These are phyloP conservation scores for Cyanodermella asteris DNA, from an alignment of 2,329 filamentous ascomycete genomes.

Conservation along the genomic window DNA sequence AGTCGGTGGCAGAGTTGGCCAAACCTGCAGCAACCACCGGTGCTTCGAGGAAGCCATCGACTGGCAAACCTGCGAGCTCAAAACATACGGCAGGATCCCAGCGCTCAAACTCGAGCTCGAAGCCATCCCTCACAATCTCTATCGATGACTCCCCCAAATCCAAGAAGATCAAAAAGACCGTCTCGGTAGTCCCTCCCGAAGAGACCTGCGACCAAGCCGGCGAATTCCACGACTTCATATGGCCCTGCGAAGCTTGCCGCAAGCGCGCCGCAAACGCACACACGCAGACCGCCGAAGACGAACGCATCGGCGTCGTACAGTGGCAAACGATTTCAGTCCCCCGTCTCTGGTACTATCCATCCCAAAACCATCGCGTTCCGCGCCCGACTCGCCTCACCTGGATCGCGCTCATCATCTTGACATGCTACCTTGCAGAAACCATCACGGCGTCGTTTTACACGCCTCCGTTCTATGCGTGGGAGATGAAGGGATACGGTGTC, in stretches of 20 bases:
- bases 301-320: too few species aligned
- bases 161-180: conserved; percentile 7
- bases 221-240: conserved; percentile 8
- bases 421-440: conserved; percentile 2
- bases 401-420: conserved; percentile 5
- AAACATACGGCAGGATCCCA: too few species aligned
- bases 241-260: conserved; percentile 7
- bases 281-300: conserved; percentile 1
- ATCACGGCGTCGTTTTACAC: conserved; percentile 3
- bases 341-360: conserved; percentile 6
- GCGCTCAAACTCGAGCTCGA: too few species aligned
- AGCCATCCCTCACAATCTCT: too few species aligned
- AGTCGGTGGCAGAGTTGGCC: too few species aligned
- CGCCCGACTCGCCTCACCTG: conserved; percentile 8
- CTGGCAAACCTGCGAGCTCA: too few species aligned
- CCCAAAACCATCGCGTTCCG: conserved; percentile 2
- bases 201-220: conserved; percentile 7
- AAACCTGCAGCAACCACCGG: too few species aligned
- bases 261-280: background rate
- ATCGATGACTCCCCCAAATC: too few species aligned
- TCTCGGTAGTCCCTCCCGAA: too few species aligned
- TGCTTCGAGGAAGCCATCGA: too few species aligned
- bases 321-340: conserved; percentile 7
- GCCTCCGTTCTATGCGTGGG: conserved; percentile 4
- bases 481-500: conserved; percentile 7